Evolutionary conservation across 2,329 filamentous ascomycete species (phyloP), one percentile per base, ranked within the genome.

Genomic region (Fusarium sp.): DNA sequence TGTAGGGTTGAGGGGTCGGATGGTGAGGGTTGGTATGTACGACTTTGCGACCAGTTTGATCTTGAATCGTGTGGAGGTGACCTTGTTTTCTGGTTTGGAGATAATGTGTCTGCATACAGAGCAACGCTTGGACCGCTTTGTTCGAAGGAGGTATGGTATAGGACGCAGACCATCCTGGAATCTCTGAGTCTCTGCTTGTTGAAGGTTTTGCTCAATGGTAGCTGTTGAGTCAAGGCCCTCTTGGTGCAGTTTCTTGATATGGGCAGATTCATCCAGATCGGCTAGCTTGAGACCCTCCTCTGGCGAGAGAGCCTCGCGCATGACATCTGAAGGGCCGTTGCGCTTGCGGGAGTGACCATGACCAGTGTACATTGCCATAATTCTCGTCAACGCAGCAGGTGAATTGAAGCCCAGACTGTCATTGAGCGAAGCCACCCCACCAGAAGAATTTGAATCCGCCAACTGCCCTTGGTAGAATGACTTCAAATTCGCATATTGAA

Each of bases 91-190:
- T 16, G 95, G 96, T 78, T 97, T 97, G 66, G 93, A 92, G 73
- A 99, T 91, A 77, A 98, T 98, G 82, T 98, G 95, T 14, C 96
- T 91, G 81, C 96, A 99, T 13, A 91, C 88, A 53, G 93, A 92
- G 80, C 96, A 99, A 47, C 96, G 93, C 82, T 98, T 98, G 21
- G 93, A 94, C 40, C 95, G 92, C 78, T 98, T 98, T 0, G 95
- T 97, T 59, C 93, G 91, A 16, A 99, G 88, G 4, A 97, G 87
- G 18, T 92, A 91, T 0, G 94, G 91, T 16, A 94, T 87, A 1
- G 96, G 96, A 28, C 93, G 90, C 7, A 98, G 87, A 21, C 95
- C 89, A 55, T 90, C 87, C 3, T 88, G 81, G 76, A 96, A 94
- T 9, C 87, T 88, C 4, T 87, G 81, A 55, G 83, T 88, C 80